These are phyloP conservation scores for Diddensiella caesifluorescens DNA, from an alignment of 805 yeast genomes.

Conservation along the genomic window DNA sequence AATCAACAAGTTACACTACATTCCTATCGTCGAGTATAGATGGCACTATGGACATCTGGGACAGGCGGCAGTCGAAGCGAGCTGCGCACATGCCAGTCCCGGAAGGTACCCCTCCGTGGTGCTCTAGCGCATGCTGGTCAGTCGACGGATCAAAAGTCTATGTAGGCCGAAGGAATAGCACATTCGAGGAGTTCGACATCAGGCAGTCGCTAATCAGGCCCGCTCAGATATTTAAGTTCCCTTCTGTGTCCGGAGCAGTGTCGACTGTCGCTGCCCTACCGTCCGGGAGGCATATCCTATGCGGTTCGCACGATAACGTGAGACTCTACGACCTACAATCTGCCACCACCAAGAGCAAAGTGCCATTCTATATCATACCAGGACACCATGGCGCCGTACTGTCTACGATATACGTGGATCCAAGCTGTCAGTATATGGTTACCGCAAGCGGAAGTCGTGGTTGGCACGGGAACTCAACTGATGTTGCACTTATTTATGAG, in stretches of 20 bases:
- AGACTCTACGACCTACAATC: conserved; percentile 70
- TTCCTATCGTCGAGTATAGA: conserved; percentile 79
- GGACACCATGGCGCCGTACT: conserved; percentile 95
- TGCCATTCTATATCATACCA: conserved; percentile 86
- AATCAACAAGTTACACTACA: conserved; percentile 29
- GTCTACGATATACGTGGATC: conserved; percentile 74
- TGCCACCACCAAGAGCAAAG: conserved; percentile 31
- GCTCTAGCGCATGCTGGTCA: conserved; percentile 81
- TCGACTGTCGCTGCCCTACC: conserved; percentile 76
- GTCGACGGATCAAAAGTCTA: conserved; percentile 69
- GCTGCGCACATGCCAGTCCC: conserved; percentile 51
- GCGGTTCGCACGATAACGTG: conserved; percentile 88
- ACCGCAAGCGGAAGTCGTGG: conserved; percentile 94
- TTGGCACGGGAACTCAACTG: conserved; percentile 82
- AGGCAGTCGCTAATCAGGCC: conserved; percentile 40
- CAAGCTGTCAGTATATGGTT: conserved; percentile 79
- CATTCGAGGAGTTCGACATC: conserved; percentile 55
- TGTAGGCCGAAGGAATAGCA: conserved; percentile 85
- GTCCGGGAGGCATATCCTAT: conserved; percentile 68
- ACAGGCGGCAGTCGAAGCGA: conserved; percentile 45
- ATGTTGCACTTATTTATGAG: conserved; percentile 76
- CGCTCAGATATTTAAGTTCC: conserved; percentile 61
- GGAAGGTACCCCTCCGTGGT: conserved; percentile 84
- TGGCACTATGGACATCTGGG: conserved; percentile 82
- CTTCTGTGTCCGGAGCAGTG: conserved; percentile 86